These are phyloP conservation scores for Waltiozyma sp. DNA, from an alignment of 1,139 yeast species.

Conservation along the genomic window DNA sequence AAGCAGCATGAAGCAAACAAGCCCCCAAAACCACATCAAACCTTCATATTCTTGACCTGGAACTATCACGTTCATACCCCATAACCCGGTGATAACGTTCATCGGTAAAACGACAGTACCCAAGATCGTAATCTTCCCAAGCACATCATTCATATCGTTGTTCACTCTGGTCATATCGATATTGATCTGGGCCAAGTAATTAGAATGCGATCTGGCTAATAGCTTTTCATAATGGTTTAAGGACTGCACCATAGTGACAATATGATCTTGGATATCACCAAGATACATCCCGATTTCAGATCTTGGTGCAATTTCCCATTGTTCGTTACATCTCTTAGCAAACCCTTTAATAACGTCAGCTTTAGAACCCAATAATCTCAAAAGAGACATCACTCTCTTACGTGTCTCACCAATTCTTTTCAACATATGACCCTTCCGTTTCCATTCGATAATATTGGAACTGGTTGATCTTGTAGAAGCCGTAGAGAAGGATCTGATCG, in stretches of 20 bases:
- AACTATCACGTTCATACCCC: constrained; percentile 98
- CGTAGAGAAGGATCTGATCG: constrained; percentile 19
- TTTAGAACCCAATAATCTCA: constrained; percentile 76
- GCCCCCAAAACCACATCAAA: constrained; percentile 68
- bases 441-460: constrained; percentile 67
- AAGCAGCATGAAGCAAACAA: constrained; percentile 30
- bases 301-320: constrained; percentile 64
- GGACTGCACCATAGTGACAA: constrained; percentile 91
- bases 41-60: constrained; percentile 81
- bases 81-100: constrained; percentile 88
- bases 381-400: constrained; percentile 82
- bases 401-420: constrained; percentile 92
- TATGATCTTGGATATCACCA: constrained; percentile 92
- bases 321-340: constrained; percentile 81
- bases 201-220: constrained; percentile 86
- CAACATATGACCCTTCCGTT: constrained; percentile 86
- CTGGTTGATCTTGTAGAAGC: constrained; percentile 24
- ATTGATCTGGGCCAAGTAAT: constrained; percentile 90
- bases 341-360: constrained; percentile 96
- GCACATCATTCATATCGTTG: constrained; percentile 91
- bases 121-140: constrained; percentile 83
- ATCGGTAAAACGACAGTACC: constrained; percentile 94
- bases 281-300: constrained; percentile 80
- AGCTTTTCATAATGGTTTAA: constrained; percentile 89
- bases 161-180: constrained; percentile 97